Percentiles rank a stretch among this genome's conserved stretches.
Conservation (phyloP, 2,329 filamentous ascomycete species). For the Juglanconis sp. region DNA sequence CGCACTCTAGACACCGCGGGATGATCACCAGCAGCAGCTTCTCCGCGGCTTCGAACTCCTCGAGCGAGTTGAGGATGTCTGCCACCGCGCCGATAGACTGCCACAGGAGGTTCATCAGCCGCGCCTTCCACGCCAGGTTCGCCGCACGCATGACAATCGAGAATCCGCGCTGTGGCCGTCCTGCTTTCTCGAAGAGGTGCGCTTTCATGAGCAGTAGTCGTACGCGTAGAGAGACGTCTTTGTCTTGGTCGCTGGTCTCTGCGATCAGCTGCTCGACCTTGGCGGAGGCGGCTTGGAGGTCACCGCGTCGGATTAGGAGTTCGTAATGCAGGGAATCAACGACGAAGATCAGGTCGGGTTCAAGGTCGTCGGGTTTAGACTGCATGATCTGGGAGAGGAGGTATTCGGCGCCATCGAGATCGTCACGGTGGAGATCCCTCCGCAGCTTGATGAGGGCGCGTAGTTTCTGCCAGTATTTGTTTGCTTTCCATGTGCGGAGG, state of each 20-base stretch:
- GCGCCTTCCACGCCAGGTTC: conserved; percentile 67
- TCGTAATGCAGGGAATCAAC: conserved; percentile 53
- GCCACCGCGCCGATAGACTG: conserved; percentile 65
- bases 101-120: conserved; percentile 69
- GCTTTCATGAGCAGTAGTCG: conserved; percentile 72
- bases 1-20: conserved; percentile 73
- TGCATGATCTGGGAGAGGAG: conserved; percentile 53
- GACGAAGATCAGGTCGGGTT: conserved; percentile 49
- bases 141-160: conserved; percentile 74
- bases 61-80: conserved; percentile 65
- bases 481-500: conserved; percentile 71
- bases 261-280: conserved; percentile 45
- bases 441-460: conserved; percentile 64
- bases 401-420: conserved; percentile 48
- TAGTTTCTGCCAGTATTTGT: conserved; percentile 69
- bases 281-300: conserved; percentile 44
- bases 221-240: conserved; percentile 62
- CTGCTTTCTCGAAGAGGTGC: conserved; percentile 63
- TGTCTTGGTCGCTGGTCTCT: conserved; percentile 41
- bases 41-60: conserved; percentile 66
- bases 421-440: conserved; percentile 55
- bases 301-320: conserved; percentile 45
- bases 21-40: conserved; percentile 66
- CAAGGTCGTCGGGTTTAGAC: conserved; percentile 46
- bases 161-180: conserved; percentile 71